Evolutionary conservation across 2,329 filamentous ascomycete genomes (phyloP).

Genomic region (Neophaeococcomyces mojaviensis): DNA sequence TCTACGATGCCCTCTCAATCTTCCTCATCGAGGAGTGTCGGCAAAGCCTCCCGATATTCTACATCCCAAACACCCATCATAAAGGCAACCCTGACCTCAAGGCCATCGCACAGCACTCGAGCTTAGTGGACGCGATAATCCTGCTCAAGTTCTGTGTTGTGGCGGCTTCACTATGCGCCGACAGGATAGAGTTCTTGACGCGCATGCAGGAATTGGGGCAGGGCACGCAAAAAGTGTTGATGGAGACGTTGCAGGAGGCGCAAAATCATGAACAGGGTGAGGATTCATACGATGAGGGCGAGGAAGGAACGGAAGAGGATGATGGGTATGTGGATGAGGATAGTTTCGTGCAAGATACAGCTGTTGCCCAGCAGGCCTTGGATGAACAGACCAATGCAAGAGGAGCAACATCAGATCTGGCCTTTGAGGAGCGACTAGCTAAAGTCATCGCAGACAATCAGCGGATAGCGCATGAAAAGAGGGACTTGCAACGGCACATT

Average conservation of each 20-base stretch:
- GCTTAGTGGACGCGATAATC: slow-evolving; percentile 41
- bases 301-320: slow-evolving; percentile 25
- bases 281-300: slow-evolving; percentile 29
- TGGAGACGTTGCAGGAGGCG: slow-evolving; percentile 41
- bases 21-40: slow-evolving; percentile 41
- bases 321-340: slow-evolving; percentile 26
- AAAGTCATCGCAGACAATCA: slow-evolving; percentile 51
- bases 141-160: slow-evolving; percentile 58
- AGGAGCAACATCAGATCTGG: slow-evolving; percentile 31
- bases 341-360: not conserved
- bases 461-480: slow-evolving; percentile 46
- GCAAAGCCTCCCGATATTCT: slow-evolving; percentile 32
- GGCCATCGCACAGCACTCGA: slow-evolving; percentile 37
- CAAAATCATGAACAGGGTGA: slow-evolving; percentile 34
- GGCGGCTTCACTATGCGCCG: slow-evolving; percentile 53
- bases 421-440: slow-evolving; percentile 42
- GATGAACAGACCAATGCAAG: not conserved
- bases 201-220: slow-evolving; percentile 38
- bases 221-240: slow-evolving; percentile 38
- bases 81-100: slow-evolving; percentile 35
- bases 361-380: not conserved
- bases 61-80: slow-evolving; percentile 29
- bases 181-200: slow-evolving; percentile 47
- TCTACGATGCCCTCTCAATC: slow-evolving; percentile 38
- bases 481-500: slow-evolving; percentile 39